Conservation (phyloP, 495 filamentous ascomycete species). For the Talaromyces thailandensis region DNA sequence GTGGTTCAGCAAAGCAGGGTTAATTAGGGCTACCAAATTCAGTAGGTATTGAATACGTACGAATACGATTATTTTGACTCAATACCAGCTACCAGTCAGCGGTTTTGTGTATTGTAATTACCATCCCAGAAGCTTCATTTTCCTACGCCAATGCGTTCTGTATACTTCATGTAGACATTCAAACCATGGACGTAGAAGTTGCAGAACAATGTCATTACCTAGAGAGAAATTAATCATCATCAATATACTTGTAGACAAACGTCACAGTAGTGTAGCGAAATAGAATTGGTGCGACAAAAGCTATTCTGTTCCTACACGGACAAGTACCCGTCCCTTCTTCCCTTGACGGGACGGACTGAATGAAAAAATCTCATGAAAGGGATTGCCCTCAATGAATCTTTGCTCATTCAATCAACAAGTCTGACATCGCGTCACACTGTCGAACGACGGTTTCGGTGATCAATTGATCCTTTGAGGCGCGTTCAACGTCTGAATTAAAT, state of each 20-base stretch:
- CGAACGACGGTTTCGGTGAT: background rate
- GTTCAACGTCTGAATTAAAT: background rate
- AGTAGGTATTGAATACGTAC: background rate
- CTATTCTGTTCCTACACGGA: background rate
- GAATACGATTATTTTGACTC: background rate
- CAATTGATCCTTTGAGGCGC: background rate
- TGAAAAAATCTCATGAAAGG: background rate
- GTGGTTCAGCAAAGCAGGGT: too few relatives aligned
- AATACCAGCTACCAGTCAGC: background rate
- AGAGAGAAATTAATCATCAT: background rate
- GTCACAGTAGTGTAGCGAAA: background rate
- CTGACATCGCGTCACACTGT: background rate
- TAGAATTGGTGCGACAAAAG: background rate
- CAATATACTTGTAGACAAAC: background rate
- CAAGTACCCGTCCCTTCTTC: slow-evolving; percentile 1
- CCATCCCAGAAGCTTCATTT: background rate
- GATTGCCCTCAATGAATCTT: background rate
- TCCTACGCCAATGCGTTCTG: background rate
- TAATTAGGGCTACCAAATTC: background rate
- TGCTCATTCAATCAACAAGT: background rate
- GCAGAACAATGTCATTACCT: background rate
- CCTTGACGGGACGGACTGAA: background rate
- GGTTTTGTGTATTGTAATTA: background rate
- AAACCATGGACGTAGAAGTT: background rate
- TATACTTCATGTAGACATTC: background rate